phyloP scores from a whole-genome alignment of 2,329 filamentous ascomycete genomes.

The Fusarium circinatum region DNA sequence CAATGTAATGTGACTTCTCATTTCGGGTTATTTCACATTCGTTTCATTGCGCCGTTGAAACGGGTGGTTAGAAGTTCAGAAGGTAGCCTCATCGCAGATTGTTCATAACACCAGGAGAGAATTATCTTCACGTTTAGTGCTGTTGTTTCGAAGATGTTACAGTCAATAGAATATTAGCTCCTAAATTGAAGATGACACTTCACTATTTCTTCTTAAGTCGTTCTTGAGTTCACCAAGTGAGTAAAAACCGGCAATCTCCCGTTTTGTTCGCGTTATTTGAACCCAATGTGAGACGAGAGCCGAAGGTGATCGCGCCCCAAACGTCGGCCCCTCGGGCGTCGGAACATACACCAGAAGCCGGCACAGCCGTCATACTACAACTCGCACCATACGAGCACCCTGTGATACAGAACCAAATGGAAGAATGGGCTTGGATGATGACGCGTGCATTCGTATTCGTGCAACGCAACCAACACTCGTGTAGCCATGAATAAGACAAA shows the following conservation, averaged over 20 bases:
- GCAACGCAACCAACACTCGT: background rate
- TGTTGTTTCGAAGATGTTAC: background rate
- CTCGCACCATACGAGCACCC: background rate
- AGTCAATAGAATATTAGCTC: rapidly evolving
- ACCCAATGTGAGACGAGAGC: too few species aligned
- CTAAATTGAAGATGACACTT: background rate
- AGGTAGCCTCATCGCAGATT: rapidly evolving
- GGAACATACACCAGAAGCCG: background rate
- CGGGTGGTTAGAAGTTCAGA: too few species aligned
- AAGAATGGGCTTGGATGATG: background rate
- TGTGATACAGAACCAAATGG: background rate
- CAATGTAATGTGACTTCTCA: rapidly evolving
- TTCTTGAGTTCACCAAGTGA: background rate
- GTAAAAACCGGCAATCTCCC: background rate
- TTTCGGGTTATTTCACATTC: background rate
- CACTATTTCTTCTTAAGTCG: background rate
- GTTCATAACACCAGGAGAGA: rapidly evolving
- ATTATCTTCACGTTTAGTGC: background rate
- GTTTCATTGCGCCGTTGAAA: background rate
- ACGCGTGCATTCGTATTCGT: background rate
- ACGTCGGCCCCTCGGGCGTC: background rate
- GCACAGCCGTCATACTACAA: background rate
- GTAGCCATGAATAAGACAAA: background rate
- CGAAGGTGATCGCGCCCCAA: background rate
- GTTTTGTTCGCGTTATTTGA: too few species aligned